Conservation (phyloP, 2,329 filamentous ascomycete genomes). For the Exophiala xenobiotica region DNA sequence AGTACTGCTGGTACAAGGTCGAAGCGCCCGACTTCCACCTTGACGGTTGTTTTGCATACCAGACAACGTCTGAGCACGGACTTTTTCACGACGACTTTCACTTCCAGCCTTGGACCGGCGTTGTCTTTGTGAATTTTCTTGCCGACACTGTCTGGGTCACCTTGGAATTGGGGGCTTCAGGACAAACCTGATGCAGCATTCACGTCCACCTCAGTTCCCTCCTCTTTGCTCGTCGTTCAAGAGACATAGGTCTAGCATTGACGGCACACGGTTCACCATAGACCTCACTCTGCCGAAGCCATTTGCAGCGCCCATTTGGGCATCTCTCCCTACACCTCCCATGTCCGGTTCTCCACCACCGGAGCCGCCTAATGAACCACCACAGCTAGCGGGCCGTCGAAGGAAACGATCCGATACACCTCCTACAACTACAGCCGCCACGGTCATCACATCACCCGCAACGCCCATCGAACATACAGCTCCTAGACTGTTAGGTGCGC, state of each 20-base stretch:
- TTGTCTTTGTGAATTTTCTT: neutral
- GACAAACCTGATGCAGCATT: conserved; percentile 29
- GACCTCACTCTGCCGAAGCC: conserved; percentile 32
- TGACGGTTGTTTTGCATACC: conserved; percentile 11
- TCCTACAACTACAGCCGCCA: conserved; percentile 25
- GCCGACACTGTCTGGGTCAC: neutral
- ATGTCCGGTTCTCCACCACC: conserved; percentile 45
- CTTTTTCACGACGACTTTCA: conserved; percentile 10
- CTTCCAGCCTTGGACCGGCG: conserved; percentile 1
- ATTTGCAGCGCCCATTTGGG: conserved; percentile 37
- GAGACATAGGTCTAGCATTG: conserved; percentile 32
- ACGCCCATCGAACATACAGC: conserved; percentile 19
- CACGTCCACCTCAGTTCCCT: conserved; percentile 26
- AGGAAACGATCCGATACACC: conserved; percentile 36
- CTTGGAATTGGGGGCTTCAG: neutral
- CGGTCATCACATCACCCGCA: conserved; percentile 20
- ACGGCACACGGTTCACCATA: conserved; percentile 31
- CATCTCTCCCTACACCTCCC: conserved; percentile 41
- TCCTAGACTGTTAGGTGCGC: conserved; percentile 21
- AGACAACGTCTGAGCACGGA: conserved; percentile 18
- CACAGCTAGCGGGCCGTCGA: conserved; percentile 36
- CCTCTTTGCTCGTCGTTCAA: conserved; percentile 28
- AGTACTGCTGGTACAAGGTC: conserved; percentile 21
- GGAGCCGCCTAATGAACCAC: conserved; percentile 39
- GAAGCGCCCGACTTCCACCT: conserved; percentile 8